Percentiles rank a stretch among this genome's conserved stretches.
phyloP scores from a whole-genome alignment of 768 basidiomycete species.

The Termitomyces sp. region DNA sequence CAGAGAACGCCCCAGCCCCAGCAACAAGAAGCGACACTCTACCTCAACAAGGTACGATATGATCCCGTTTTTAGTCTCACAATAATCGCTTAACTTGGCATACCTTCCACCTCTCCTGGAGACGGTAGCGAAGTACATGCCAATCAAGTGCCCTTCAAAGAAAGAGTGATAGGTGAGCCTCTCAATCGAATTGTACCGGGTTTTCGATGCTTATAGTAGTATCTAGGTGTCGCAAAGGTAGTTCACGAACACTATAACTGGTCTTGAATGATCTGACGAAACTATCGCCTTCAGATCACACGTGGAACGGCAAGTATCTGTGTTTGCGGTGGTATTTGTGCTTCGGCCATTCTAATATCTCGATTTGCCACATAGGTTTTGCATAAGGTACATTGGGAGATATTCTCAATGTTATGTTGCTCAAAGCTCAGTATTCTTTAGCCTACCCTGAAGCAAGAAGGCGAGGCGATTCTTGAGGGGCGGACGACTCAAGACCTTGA shows the following conservation, averaged over 20 bases:
- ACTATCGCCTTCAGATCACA: constrained; percentile 28
- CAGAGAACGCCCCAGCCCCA: constrained; percentile 20
- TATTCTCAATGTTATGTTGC: not conserved
- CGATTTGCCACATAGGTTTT: constrained; percentile 22
- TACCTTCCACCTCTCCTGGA: constrained; percentile 33
- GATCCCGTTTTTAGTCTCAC: not conserved
- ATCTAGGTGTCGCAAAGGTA: constrained; percentile 32
- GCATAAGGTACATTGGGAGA: constrained; percentile 22
- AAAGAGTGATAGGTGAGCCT: constrained; percentile 49
- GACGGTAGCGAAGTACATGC: constrained; percentile 29
- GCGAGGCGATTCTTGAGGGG: constrained; percentile 51
- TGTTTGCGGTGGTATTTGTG: not conserved
- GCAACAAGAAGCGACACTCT: constrained; percentile 24
- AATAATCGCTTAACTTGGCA: not conserved
- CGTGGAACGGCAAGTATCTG: constrained; percentile 37
- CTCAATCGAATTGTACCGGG: not conserved
- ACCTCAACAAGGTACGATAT: constrained; percentile 38
- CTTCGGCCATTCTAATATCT: not conserved
- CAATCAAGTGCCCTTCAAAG: constrained; percentile 49
- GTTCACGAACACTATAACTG: not conserved
- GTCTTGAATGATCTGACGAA: not conserved
- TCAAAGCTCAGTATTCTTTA: constrained; percentile 8
- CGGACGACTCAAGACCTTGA: constrained; percentile 20
- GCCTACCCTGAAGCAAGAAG: constrained; percentile 48
- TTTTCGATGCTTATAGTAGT: not conserved